Base-by-base conservation (phyloP, 192 early-diverging fungal species). In the Backusella circina region DNA sequence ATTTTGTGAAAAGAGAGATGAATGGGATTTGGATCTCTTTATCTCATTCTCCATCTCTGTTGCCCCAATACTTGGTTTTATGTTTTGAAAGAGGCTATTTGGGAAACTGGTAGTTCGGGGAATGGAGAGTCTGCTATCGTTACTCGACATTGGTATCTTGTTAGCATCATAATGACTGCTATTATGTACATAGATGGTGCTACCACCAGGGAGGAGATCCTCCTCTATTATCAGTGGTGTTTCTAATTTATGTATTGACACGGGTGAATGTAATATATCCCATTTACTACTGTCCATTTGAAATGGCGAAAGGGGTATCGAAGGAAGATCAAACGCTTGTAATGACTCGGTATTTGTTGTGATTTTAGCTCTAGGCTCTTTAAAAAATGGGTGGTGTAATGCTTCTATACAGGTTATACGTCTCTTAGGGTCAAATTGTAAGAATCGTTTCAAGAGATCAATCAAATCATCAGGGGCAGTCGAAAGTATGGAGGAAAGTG, bases 381-480 rank as follows among this genome's bases (percentile, higher is more conserved):
- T 71, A 72, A 94, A 93, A 84, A 89, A 93, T 0, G 85, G 84
- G 67, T 88, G 84, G 37, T 79, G 75, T 61, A 98, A 76, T 0
- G 91, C 88, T n/a, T 95, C 91, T 18, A 82, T 79, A 0, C 95
- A 94, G 0, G 92, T 92, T 5, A 93, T 88, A 30, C 96, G 83
- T 36, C 84, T 81, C 31, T 83, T 85, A 23, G 96, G 96, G 67
- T 97, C 94, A 67, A 95, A 95, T 38, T 86, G 86, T 26, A 98
- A 80, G 68, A 95, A 82, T 33, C 91, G 90, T 13, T 85, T 88
- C 2, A 98, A 82, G 5, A 98, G 65, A 39, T 88, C 85, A 9
- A 92, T 68, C 31, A 89, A 10, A 41, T 79, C 8, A 83, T 88
- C 5, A 71, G 67, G 1, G 89, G 85, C 93, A 6, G 84, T 83